phyloP scores from a whole-genome alignment of 2,329 filamentous ascomycete genomes.

The Podosphaera leucotricha region DNA sequence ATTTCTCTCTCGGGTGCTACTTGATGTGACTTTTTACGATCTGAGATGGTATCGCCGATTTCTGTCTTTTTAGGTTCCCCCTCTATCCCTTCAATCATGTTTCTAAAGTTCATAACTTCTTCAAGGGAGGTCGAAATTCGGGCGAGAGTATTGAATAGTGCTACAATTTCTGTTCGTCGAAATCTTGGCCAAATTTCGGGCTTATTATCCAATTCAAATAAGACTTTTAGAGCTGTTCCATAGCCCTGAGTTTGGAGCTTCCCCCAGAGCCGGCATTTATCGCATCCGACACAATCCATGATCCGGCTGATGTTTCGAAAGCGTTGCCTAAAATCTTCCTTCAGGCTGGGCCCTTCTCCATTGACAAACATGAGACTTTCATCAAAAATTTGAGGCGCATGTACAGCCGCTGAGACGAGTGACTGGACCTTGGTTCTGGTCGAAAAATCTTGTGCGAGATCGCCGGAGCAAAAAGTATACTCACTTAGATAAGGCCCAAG shows the following conservation, averaged over 20 bases:
- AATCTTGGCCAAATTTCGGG: slow-evolving; percentile 42
- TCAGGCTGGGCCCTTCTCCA: slow-evolving; percentile 50
- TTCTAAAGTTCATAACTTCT: slow-evolving; percentile 48
- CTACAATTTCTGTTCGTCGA: slow-evolving; percentile 76
- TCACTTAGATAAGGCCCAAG: slow-evolving; percentile 53
- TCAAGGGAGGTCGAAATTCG: slow-evolving; percentile 61
- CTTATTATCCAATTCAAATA: slow-evolving; percentile 66
- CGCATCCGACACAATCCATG: slow-evolving; percentile 97
- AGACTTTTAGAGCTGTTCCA: slow-evolving; percentile 78
- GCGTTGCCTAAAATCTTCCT: slow-evolving; percentile 91
- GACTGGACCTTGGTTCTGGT: slow-evolving; percentile 66
- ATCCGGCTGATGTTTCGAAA: slow-evolving; percentile 91
- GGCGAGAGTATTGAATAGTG: slow-evolving; percentile 81
- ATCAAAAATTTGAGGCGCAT: slow-evolving; percentile 66
- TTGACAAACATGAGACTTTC: slow-evolving; percentile 88
- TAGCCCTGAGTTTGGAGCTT: slow-evolving; percentile 92
- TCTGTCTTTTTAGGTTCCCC: slow-evolving; percentile 11
- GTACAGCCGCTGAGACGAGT: slow-evolving; percentile 47
- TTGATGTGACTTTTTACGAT: slow-evolving; percentile 17
- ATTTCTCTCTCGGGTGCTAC: slow-evolving; percentile 6
- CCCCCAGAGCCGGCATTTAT: slow-evolving; percentile 95
- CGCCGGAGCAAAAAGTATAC: slow-evolving; percentile 85
- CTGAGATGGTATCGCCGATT: slow-evolving; percentile 8
- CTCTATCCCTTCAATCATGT: slow-evolving; percentile 24
- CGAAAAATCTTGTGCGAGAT: slow-evolving; percentile 49